phyloP scores from a whole-genome alignment of 2,329 filamentous ascomycete genomes.

The Nothophaeocryptopus gaeumannii region DNA sequence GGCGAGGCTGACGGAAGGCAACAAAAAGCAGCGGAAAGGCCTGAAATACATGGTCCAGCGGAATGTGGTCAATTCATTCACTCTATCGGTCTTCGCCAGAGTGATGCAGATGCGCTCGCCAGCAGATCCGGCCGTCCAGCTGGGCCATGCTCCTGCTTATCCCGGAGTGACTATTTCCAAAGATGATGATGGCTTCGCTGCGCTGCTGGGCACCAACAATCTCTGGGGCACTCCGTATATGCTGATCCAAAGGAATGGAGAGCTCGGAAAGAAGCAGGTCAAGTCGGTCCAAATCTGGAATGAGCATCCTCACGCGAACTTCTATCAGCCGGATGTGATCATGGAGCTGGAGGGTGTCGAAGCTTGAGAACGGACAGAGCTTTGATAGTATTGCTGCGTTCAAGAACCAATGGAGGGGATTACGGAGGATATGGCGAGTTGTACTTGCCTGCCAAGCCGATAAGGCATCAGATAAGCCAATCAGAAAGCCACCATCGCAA shows the following conservation, averaged over 20 bases:
- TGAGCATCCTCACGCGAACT: not conserved
- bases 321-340: slow-evolving; percentile 15
- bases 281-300: slow-evolving; percentile 15
- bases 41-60: slow-evolving; percentile 11
- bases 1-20: slow-evolving; percentile 8
- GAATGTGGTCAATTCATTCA: slow-evolving; percentile 11
- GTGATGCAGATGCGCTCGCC: slow-evolving; percentile 7
- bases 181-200: slow-evolving; percentile 9
- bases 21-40: not conserved
- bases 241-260: slow-evolving; percentile 11
- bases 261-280: slow-evolving; percentile 13
- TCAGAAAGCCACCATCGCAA: too few species aligned
- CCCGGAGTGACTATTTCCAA: slow-evolving; percentile 6
- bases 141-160: slow-evolving; percentile 10
- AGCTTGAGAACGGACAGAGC: not conserved
- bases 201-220: slow-evolving; percentile 14
- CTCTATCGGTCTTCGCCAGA: slow-evolving; percentile 9
- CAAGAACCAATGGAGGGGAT: too few species aligned
- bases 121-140: not conserved
- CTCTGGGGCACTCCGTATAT: slow-evolving; percentile 14
- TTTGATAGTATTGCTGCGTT: too few species aligned
- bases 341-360: slow-evolving; percentile 17
- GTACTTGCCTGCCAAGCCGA: too few species aligned
- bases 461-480: too few species aligned
- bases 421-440: too few species aligned